These are phyloP conservation scores for Leccinum disarticulatum DNA, from an alignment of 768 basidiomycete species.

Conservation along the genomic window DNA sequence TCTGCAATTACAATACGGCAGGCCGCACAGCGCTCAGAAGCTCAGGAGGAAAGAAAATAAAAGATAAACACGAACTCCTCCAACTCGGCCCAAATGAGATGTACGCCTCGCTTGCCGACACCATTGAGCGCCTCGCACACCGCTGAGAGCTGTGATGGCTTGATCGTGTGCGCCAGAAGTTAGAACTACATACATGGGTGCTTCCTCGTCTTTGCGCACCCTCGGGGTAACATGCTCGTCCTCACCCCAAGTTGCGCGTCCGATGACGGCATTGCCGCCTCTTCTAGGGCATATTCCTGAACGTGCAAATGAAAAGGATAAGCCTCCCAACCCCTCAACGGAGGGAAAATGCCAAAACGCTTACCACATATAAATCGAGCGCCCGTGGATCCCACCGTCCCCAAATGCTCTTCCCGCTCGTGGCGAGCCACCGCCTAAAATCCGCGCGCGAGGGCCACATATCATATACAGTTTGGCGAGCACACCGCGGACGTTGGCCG, in stretches of 20 bases:
- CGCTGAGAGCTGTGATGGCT: slow-evolving; percentile 22
- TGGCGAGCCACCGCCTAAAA: slow-evolving; percentile 18
- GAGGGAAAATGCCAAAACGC: slow-evolving; percentile 1
- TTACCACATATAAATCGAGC: slow-evolving; percentile 25
- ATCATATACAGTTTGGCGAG: slow-evolving; percentile 23
- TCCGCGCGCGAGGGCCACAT: slow-evolving; percentile 25
- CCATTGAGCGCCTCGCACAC: slow-evolving; percentile 16
- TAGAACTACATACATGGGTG: slow-evolving; percentile 23
- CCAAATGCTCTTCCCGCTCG: slow-evolving; percentile 19
- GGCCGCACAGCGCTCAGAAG: neutral
- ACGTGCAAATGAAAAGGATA: neutral
- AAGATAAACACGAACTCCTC: slow-evolving; percentile 29
- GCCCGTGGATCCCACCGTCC: slow-evolving; percentile 25
- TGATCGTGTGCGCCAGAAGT: slow-evolving; percentile 23
- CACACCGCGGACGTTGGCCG: slow-evolving; percentile 31
- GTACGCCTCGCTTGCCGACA: slow-evolving; percentile 17
- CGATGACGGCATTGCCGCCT: slow-evolving; percentile 4
- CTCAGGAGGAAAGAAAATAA: neutral
- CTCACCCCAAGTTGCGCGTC: slow-evolving; percentile 5
- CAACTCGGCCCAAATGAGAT: slow-evolving; percentile 31
- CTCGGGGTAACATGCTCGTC: slow-evolving; percentile 15
- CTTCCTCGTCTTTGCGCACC: slow-evolving; percentile 32
- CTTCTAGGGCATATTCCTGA: slow-evolving; percentile 29
- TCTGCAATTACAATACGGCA: slow-evolving; percentile 10
- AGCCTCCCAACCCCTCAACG: neutral